Evolutionary conservation across 345 rosid genomes (phyloP).

Genomic region (Firmiana major): DNA sequence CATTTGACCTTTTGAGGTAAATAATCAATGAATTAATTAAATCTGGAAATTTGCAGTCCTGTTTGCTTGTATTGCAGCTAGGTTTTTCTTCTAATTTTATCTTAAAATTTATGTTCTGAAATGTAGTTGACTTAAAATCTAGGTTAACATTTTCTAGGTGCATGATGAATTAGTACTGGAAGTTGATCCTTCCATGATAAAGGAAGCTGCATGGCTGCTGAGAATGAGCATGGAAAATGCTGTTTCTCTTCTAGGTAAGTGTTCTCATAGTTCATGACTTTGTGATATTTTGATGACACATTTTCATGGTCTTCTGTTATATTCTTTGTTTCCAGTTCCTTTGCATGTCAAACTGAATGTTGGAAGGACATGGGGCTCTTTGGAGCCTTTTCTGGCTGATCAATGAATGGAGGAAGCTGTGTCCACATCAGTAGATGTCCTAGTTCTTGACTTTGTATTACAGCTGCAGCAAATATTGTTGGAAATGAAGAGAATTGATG

Average conservation of each 20-base stretch:
- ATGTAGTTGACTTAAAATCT: neutral
- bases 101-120: neutral
- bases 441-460: neutral
- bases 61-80: neutral
- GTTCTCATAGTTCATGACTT: neutral
- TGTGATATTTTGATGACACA: slow-evolving; percentile 6
- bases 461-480: slow-evolving; percentile 1
- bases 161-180: slow-evolving; percentile 93
- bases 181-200: slow-evolving; percentile 64
- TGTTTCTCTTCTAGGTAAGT: slow-evolving; percentile 63
- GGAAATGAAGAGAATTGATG: slow-evolving; percentile 9
- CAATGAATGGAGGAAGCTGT: slow-evolving; percentile 25
- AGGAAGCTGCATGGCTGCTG: slow-evolving; percentile 70
- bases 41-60: neutral
- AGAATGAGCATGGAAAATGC: slow-evolving; percentile 80
- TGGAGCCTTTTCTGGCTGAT: slow-evolving; percentile 56
- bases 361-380: slow-evolving; percentile 95
- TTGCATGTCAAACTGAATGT: slow-evolving; percentile 74
- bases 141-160: slow-evolving; percentile 41
- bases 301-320: slow-evolving; percentile 3
- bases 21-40: neutral
- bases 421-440: slow-evolving; percentile 8
- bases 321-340: slow-evolving; percentile 54
- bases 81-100: neutral
- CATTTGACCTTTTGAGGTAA: neutral